Evolutionary conservation across 1,284 basidiomycete genomes (phyloP).

Genomic region (Microbotryomycetes sp.): DNA sequence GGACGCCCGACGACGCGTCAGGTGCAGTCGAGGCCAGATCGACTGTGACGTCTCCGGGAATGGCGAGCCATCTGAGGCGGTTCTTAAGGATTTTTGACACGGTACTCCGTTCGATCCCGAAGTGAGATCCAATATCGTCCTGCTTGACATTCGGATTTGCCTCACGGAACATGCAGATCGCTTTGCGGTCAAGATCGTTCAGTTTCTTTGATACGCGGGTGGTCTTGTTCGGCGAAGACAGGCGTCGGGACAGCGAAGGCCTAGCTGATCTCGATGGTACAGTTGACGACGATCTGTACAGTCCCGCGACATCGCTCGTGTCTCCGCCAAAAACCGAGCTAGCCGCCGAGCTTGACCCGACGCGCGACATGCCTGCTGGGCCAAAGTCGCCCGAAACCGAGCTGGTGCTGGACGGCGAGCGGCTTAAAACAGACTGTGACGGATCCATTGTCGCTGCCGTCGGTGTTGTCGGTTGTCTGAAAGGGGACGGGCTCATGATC

Average conservation of each 20-base stretch:
- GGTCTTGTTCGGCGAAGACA: constrained; percentile 23
- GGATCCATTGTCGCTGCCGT: constrained; percentile 22
- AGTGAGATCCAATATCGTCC: constrained; percentile 68
- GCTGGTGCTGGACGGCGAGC: constrained; percentile 20
- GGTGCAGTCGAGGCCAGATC: constrained; percentile 1
- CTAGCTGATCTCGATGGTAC: background rate
- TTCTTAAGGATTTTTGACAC: constrained; percentile 85
- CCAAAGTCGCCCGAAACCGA: constrained; percentile 11
- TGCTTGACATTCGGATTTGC: constrained; percentile 48
- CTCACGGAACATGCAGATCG: constrained; percentile 63
- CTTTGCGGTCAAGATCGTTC: constrained; percentile 62
- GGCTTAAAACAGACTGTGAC: constrained; percentile 15
- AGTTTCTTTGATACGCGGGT: constrained; percentile 45
- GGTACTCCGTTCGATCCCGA: constrained; percentile 80
- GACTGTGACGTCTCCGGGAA: constrained; percentile 5
- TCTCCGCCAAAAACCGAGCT: constrained; percentile 17
- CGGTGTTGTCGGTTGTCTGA: constrained; percentile 12
- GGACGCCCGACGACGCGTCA: background rate
- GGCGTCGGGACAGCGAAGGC: background rate
- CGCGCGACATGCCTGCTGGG: constrained; percentile 3
- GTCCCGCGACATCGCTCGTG: constrained; percentile 7
- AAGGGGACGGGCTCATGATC: constrained; percentile 17
- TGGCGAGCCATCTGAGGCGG: constrained; percentile 67
- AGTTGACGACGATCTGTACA: constrained; percentile 6
- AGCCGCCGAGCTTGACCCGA: constrained; percentile 16